Percentiles rank a stretch among this genome's conserved stretches.
Conservation (phyloP, 2,329 filamentous ascomycete genomes). For the Fusarium oxysporum region DNA sequence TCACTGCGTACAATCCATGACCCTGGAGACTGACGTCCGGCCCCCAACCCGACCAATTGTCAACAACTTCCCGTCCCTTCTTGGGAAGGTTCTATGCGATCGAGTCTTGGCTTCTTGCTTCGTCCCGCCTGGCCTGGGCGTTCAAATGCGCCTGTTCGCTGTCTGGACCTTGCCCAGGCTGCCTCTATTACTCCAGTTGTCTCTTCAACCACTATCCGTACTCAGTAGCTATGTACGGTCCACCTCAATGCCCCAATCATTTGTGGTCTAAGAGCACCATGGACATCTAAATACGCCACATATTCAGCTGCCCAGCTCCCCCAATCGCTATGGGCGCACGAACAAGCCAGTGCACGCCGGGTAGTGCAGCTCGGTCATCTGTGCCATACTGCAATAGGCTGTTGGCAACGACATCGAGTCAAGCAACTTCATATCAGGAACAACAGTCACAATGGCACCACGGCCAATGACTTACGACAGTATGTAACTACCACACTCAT, state of each 20-base stretch:
- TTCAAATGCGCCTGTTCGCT: slow-evolving; percentile 39
- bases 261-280: background rate
- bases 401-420: slow-evolving; percentile 27
- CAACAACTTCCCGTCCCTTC: slow-evolving; percentile 19
- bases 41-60: slow-evolving; percentile 44
- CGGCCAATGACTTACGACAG: background rate
- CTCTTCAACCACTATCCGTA: background rate
- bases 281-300: slow-evolving; percentile 32
- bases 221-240: background rate
- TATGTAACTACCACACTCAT: slow-evolving; percentile 14
- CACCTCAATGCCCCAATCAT: background rate
- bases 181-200: background rate
- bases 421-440: slow-evolving; percentile 27
- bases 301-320: slow-evolving; percentile 26
- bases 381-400: slow-evolving; percentile 26
- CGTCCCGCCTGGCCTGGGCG: slow-evolving; percentile 43
- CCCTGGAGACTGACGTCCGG: slow-evolving; percentile 28
- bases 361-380: slow-evolving; percentile 27
- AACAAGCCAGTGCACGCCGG: slow-evolving; percentile 31
- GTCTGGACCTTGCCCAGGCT: slow-evolving; percentile 29
- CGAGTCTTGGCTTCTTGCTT: slow-evolving; percentile 41
- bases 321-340: slow-evolving; percentile 18
- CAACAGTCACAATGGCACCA: slow-evolving; percentile 12
- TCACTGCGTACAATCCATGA: slow-evolving; percentile 10
- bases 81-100: slow-evolving; percentile 37